Conservation (phyloP, 1,284 basidiomycete species). For the Peniophora sp. region DNA sequence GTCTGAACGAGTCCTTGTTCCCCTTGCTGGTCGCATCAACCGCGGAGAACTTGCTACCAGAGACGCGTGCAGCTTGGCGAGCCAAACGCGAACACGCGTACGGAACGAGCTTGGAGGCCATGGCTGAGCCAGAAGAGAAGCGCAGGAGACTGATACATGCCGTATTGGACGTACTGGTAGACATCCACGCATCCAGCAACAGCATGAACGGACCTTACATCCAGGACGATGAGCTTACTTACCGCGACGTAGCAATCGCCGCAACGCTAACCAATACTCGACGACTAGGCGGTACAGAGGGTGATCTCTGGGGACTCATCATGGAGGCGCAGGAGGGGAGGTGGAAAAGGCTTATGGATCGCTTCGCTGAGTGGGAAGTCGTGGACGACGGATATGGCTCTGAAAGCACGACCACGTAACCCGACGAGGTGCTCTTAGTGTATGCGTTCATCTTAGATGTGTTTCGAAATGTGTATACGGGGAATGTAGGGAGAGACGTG, state of each 20-base stretch:
- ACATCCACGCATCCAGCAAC: background rate
- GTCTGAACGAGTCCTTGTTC: background rate
- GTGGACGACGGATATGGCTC: background rate
- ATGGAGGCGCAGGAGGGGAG: background rate
- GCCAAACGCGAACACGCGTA: background rate
- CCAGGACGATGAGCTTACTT: background rate
- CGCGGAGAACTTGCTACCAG: background rate
- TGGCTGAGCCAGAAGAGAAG: background rate
- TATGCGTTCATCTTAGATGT: background rate
- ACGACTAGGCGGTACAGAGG: background rate
- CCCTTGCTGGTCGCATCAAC: background rate
- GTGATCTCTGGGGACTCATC: background rate
- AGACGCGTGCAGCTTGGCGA: background rate
- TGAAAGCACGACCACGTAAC: background rate
- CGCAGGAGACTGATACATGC: background rate
- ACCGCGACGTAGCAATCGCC: background rate
- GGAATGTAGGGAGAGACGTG: background rate
- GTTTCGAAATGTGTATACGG: background rate
- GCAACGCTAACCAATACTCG: background rate
- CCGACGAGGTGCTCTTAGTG: background rate
- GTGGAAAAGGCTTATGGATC: background rate
- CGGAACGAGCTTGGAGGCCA: background rate
- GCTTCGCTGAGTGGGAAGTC: background rate
- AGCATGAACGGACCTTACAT: background rate
- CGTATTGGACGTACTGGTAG: background rate